Evolutionary conservation across 2,329 filamentous ascomycete species (phyloP).

Genomic region (Paraphaeosphaeria sporulosa): DNA sequence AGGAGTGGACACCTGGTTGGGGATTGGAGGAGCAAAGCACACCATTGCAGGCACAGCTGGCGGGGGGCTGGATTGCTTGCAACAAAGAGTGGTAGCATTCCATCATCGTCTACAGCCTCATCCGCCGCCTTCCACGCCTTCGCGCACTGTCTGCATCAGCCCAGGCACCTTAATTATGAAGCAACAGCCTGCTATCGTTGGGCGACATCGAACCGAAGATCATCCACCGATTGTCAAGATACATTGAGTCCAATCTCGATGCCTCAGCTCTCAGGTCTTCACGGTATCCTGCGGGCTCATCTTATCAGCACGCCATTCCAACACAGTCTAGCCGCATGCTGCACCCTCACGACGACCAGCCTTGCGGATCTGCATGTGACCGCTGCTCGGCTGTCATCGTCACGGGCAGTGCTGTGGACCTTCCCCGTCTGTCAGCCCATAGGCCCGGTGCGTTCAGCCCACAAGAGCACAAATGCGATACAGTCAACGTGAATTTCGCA

Average conservation of each 20-base stretch:
- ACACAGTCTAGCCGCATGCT: background rate
- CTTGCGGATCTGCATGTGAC: background rate
- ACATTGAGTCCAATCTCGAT: background rate
- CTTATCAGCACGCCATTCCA: constrained; percentile 8
- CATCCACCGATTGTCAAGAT: too few relatives aligned
- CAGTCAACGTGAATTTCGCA: too few relatives aligned
- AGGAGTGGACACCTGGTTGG: background rate
- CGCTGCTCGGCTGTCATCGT: background rate
- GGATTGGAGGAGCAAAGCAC: constrained; percentile 7
- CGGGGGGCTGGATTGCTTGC: too few relatives aligned
- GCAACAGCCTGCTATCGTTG: too few relatives aligned
- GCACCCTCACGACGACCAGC: background rate
- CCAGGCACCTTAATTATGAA: background rate
- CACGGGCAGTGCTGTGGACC: too few relatives aligned
- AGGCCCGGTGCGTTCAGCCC: too few relatives aligned
- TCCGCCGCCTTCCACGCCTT: too few relatives aligned
- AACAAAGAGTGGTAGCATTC: too few relatives aligned
- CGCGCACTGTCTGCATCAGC: background rate
- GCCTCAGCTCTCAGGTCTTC: background rate
- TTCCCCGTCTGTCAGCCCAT: too few relatives aligned
- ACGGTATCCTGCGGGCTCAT: background rate
- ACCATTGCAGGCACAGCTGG: background rate
- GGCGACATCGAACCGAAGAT: too few relatives aligned
- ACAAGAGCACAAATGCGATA: too few relatives aligned
- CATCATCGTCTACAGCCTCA: too few relatives aligned